Conservation (phyloP, 345 rosid genomes). For the Rhodomyrtus tomentosa region DNA sequence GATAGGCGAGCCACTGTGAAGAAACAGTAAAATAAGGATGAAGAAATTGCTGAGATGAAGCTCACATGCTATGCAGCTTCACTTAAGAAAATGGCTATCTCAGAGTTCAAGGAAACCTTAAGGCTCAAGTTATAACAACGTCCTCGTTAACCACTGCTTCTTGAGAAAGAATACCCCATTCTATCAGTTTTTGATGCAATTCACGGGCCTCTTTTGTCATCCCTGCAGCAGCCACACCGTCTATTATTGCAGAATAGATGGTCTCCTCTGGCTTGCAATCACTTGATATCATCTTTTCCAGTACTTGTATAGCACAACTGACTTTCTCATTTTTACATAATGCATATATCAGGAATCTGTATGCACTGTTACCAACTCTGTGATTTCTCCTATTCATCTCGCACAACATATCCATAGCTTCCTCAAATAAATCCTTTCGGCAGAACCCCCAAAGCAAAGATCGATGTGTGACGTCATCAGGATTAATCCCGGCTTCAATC, state of each 20-base stretch:
- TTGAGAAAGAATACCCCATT: constrained; percentile 18
- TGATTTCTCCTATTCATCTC: constrained; percentile 44
- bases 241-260: constrained; percentile 25
- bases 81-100: constrained; percentile 33
- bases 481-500: constrained; percentile 37
- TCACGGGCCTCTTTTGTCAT: constrained; percentile 48
- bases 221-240: constrained; percentile 47
- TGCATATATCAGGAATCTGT: constrained; percentile 38
- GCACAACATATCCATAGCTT: constrained; percentile 43
- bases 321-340: constrained; percentile 48
- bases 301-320: constrained; percentile 54
- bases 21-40: not conserved
- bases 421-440: constrained; percentile 30
- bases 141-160: not conserved
- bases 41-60: not conserved
- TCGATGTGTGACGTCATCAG: constrained; percentile 71
- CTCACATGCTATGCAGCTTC: not conserved
- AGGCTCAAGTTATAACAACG: not conserved
- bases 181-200: constrained; percentile 37
- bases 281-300: constrained; percentile 55
- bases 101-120: not conserved
- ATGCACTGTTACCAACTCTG: constrained; percentile 32
- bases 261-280: constrained; percentile 37
- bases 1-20: not conserved
- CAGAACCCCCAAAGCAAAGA: constrained; percentile 61